Conservation (phyloP, 2,329 filamentous ascomycete genomes). For the Ceratocystis lukuohia region DNA sequence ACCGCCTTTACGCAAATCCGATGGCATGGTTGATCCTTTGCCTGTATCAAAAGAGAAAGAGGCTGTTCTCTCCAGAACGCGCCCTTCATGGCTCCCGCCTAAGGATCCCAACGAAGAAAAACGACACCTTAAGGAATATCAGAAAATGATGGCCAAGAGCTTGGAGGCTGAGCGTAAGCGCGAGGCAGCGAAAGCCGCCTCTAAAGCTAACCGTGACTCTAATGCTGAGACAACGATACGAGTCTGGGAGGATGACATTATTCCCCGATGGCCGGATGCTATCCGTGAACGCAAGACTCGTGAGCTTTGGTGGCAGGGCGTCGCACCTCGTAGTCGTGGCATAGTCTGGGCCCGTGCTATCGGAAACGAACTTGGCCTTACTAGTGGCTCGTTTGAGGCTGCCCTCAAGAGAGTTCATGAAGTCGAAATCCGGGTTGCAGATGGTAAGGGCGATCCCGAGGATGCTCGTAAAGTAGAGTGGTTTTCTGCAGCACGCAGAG, state of each 20-base stretch:
- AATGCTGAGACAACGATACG: slow-evolving; percentile 41
- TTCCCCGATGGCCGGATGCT: slow-evolving; percentile 64
- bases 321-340: slow-evolving; percentile 57
- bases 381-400: slow-evolving; percentile 53
- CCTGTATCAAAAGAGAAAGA: slow-evolving; percentile 80
- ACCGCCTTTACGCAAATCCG: slow-evolving; percentile 55
- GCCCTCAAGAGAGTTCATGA: slow-evolving; percentile 55
- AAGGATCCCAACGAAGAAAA: slow-evolving; percentile 86
- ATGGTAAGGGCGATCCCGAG: slow-evolving; percentile 38
- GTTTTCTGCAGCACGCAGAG: slow-evolving; percentile 50
- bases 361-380: slow-evolving; percentile 58
- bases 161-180: slow-evolving; percentile 46
- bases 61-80: slow-evolving; percentile 64
- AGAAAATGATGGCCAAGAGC: slow-evolving; percentile 63
- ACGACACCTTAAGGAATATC: slow-evolving; percentile 73
- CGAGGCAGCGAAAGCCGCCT: slow-evolving; percentile 39
- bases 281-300: slow-evolving; percentile 54
- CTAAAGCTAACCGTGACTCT: slow-evolving; percentile 41
- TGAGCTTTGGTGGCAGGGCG: slow-evolving; percentile 71
- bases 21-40: slow-evolving; percentile 73
- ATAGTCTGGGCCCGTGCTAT: slow-evolving; percentile 57
- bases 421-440: slow-evolving; percentile 43
- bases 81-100: slow-evolving; percentile 72
- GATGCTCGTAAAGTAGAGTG: slow-evolving; percentile 44
- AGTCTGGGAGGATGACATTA: slow-evolving; percentile 63